These are phyloP conservation scores for Lablab purpureus DNA, from an alignment of 306 rosid genomes.

Conservation along the genomic window DNA sequence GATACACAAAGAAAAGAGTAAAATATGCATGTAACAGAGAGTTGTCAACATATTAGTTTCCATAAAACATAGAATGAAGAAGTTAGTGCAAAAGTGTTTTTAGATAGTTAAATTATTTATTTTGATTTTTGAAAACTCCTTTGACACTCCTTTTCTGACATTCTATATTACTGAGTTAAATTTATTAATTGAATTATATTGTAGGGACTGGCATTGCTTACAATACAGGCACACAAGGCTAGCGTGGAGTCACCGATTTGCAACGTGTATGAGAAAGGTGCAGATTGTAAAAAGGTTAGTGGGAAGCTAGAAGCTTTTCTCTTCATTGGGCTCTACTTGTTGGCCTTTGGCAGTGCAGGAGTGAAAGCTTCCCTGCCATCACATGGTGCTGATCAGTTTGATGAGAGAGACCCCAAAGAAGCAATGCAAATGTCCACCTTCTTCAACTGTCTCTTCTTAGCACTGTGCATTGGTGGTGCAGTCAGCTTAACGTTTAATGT, in stretches of 20 bases:
- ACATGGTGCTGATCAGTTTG: constrained; percentile 96
- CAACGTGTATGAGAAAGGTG: constrained; percentile 43
- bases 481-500: constrained; percentile 71
- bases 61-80: no score
- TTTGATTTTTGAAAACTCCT: no score
- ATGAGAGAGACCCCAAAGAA: constrained; percentile 79
- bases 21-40: neutral
- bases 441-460: constrained; percentile 72
- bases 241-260: constrained; percentile 68
- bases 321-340: constrained; percentile 59
- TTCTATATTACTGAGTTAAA: no score
- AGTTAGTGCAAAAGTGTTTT: no score
- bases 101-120: no score
- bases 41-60: no score
- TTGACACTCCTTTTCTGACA: no score
- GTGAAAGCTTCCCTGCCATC: constrained; percentile 79
- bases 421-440: constrained; percentile 74
- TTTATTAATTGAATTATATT: neutral
- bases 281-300: constrained; percentile 57
- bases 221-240: constrained; percentile 69
- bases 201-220: constrained; percentile 72
- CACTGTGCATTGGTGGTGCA: constrained; percentile 71
- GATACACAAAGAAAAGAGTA: neutral
- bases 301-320: constrained; percentile 66
- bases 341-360: constrained; percentile 74